Evolutionary conservation across 306 rosid species (phyloP), one percentile per base, ranked within the genome.

Genomic region (Adenanthera pavonina): DNA sequence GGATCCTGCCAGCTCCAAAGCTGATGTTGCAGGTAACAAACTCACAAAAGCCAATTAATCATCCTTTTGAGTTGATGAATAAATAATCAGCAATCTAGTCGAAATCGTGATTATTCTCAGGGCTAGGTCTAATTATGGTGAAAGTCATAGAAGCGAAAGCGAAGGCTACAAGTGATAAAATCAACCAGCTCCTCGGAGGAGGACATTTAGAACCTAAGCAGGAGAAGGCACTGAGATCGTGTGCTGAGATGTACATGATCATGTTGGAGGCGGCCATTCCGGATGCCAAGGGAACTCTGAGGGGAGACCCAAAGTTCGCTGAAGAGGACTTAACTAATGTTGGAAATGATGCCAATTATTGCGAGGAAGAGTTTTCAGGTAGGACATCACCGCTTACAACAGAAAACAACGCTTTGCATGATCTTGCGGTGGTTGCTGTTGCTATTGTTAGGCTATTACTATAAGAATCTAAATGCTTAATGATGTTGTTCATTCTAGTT

Each of bases 281-380:
- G 3, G 30, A 49, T 9, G 88, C 91, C 77, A 61, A 48, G 49
- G 84, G 86, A 52, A 91, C 85, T 74, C 51, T 89, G 67, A 59
- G 44, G 90, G 87, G 3, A 30, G 43, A 82, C 40, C 79, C 81
- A 2, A 89, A 84, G 46, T 82, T 85, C 77, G 96, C 96, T 0
- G 83, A 80, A 81, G 57, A 82, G 14, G 80, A 83, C 0, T 82
- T 84, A 0, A 82, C 65, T 19, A 91, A 89, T 74, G 89, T 85
- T n/a, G 86, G 30, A 25, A 25, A 25, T 25, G 30, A 25, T 25
- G 30, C 30, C 30, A 25, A 25, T 25, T 25, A 25, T 25, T 25
- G 30, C 30, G 30, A 25, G 30, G 30, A 25, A 25, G 30, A 25
- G 30, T 25, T 25, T 25, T 25, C 30, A 25, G 30, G 30, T 25